Evolutionary conservation across 2,329 filamentous ascomycete genomes (phyloP).

Genomic region (Fusarium nelsonii): DNA sequence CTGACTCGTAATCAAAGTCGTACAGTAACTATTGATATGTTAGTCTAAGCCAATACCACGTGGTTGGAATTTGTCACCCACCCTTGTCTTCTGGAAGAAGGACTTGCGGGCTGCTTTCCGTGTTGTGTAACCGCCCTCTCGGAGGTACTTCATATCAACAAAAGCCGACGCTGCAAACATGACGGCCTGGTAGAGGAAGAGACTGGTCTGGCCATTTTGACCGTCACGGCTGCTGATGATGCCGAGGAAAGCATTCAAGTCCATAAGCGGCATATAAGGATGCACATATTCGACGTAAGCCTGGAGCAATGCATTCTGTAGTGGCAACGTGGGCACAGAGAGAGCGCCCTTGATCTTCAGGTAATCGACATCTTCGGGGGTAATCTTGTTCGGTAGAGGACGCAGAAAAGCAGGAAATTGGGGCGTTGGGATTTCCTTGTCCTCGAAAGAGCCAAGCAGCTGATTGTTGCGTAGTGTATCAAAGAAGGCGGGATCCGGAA

Average conservation of each 20-base stretch:
- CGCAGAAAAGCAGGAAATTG: slow-evolving; percentile 79
- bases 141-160: slow-evolving; percentile 82
- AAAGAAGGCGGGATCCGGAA: slow-evolving; percentile 53
- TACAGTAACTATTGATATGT: slow-evolving; percentile 75
- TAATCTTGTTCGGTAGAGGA: slow-evolving; percentile 80
- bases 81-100: slow-evolving; percentile 89
- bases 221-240: slow-evolving; percentile 76
- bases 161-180: slow-evolving; percentile 95
- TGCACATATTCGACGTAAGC: slow-evolving; percentile 91
- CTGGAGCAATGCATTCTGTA: slow-evolving; percentile 85
- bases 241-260: slow-evolving; percentile 70
- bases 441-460: slow-evolving; percentile 62
- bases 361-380: slow-evolving; percentile 85
- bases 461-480: slow-evolving; percentile 57
- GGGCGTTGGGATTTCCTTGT: slow-evolving; percentile 56
- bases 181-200: slow-evolving; percentile 91
- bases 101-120: slow-evolving; percentile 86
- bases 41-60: slow-evolving; percentile 17
- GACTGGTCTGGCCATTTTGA: slow-evolving; percentile 77
- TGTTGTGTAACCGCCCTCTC: slow-evolving; percentile 79
- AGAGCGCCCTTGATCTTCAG: slow-evolving; percentile 87
- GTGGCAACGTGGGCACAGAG: slow-evolving; percentile 74
- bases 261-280: slow-evolving; percentile 92
- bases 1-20: slow-evolving; percentile 94
- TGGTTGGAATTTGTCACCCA: slow-evolving; percentile 58